A percentile compares a stretch with the other conserved stretches of the same genome.
phyloP scores from a whole-genome alignment of 129 eudicot species.

The Deinandra increscens region DNA sequence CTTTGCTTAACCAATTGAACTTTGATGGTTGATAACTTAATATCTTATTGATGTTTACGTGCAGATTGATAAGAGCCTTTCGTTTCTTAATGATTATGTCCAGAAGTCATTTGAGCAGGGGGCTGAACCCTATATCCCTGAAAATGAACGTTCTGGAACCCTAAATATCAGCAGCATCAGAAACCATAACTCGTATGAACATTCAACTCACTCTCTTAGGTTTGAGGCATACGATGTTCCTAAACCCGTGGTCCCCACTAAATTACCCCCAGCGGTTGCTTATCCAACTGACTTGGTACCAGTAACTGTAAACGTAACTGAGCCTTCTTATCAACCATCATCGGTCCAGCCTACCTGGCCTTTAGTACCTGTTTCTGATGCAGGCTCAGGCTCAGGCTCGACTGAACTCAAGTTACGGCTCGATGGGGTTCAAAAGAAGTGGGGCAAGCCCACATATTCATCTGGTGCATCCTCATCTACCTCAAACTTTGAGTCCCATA shows the following conservation, averaged over 20 bases:
- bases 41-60: slow-evolving; percentile 2
- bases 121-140: slow-evolving; percentile 90
- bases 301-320: slow-evolving; percentile 58
- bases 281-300: slow-evolving; percentile 74
- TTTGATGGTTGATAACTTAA: neutral
- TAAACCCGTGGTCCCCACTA: slow-evolving; percentile 62
- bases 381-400: slow-evolving; percentile 48
- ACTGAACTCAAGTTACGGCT: slow-evolving; percentile 73
- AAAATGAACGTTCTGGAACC: slow-evolving; percentile 60
- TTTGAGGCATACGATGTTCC: slow-evolving; percentile 97
- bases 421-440: slow-evolving; percentile 92
- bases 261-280: slow-evolving; percentile 39
- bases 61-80: slow-evolving; percentile 82
- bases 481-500: slow-evolving; percentile 51
- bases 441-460: slow-evolving; percentile 87
- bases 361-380: slow-evolving; percentile 39
- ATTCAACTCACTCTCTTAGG: slow-evolving; percentile 78
- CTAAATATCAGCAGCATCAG: slow-evolving; percentile 48
- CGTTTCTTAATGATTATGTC: slow-evolving; percentile 72
- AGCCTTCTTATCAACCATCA: slow-evolving; percentile 54
- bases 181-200: slow-evolving; percentile 51
- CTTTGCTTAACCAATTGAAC: neutral
- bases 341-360: slow-evolving; percentile 42
- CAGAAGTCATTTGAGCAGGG: slow-evolving; percentile 76
- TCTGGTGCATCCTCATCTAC: slow-evolving; percentile 66